Evolutionary conservation across 176 grass and related monocot genomes (phyloP).

Genomic region (Carex scoparia): DNA sequence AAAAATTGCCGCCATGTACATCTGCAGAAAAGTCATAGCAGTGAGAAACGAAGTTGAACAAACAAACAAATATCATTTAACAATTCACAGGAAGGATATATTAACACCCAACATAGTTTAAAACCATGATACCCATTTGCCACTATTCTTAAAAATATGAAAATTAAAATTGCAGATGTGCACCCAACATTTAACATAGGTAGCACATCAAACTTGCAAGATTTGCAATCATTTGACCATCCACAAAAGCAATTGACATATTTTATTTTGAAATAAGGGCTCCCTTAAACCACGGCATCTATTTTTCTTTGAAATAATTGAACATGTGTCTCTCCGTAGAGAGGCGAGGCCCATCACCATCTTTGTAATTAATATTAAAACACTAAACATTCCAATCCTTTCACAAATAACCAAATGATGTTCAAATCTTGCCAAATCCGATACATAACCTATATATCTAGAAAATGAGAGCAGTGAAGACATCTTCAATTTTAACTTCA

Average conservation of each 20-base stretch:
- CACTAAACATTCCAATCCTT: neutral
- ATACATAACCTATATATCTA: neutral
- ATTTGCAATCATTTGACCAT: neutral
- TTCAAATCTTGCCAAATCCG: neutral
- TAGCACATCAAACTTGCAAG: neutral
- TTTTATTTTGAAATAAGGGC: neutral
- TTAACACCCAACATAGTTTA: neutral
- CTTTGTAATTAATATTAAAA: neutral
- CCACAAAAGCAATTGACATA: neutral
- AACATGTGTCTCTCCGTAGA: neutral
- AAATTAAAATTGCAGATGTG: neutral
- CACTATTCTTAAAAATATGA: neutral
- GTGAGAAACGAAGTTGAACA: neutral
- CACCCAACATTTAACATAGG: neutral
- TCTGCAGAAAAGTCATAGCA: slow-evolving; percentile 9
- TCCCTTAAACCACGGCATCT: neutral
- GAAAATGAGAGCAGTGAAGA: neutral
- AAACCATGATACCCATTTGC: neutral
- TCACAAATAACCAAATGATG: neutral
- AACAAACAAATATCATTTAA: neutral
- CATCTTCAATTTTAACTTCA: neutral
- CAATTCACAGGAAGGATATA: neutral
- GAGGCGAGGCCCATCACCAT: neutral
- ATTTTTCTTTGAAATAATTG: neutral
- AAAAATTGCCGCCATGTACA: slow-evolving; percentile 15